Conservation (phyloP, 2,329 filamentous ascomycete genomes). For the Aureobasidium sp. region DNA sequence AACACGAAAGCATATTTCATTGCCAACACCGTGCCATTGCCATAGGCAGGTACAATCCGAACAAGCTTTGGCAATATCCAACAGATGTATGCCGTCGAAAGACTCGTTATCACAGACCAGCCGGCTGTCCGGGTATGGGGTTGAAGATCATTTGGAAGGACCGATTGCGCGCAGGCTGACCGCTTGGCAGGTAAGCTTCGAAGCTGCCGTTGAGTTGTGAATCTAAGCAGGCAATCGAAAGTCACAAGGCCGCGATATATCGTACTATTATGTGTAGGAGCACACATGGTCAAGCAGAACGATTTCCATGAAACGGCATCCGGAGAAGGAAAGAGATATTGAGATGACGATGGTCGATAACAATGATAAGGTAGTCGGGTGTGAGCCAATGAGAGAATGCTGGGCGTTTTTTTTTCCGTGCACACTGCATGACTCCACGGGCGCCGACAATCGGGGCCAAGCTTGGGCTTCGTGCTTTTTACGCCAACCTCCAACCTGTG, state of each 20-base stretch:
- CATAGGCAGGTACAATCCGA: background rate
- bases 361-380: background rate
- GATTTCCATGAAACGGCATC: background rate
- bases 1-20: background rate
- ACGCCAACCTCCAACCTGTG: background rate
- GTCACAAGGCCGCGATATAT: background rate
- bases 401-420: background rate
- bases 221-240: no score
- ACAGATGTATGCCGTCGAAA: background rate
- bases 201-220: background rate
- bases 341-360: constrained; percentile 2
- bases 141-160: background rate
- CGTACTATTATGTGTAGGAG: background rate
- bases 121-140: background rate
- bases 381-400: background rate
- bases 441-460: constrained; percentile 1
- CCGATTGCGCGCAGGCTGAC: background rate
- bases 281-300: background rate
- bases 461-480: background rate
- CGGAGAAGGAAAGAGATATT: background rate
- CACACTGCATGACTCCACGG: background rate
- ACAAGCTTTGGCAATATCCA: background rate
- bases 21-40: background rate
- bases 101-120: background rate
- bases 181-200: background rate